Conservation (phyloP, 2,329 filamentous ascomycete genomes). For the Myotisia sp. region DNA sequence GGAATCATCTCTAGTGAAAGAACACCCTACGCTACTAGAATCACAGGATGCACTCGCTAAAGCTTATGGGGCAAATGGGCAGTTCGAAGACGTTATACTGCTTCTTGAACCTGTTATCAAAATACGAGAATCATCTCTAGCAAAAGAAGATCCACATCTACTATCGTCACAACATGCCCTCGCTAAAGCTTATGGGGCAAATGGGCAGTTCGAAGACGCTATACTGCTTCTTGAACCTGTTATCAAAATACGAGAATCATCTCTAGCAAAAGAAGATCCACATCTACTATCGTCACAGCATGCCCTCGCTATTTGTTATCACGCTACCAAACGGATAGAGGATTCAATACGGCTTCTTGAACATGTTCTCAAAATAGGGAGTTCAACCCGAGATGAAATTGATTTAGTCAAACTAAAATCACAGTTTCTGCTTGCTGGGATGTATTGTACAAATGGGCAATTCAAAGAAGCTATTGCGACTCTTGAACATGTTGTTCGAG, state of each 20-base stretch:
- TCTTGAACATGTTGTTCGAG: slow-evolving; percentile 1
- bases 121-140: not conserved
- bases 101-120: not conserved
- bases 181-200: not conserved
- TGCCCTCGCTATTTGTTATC: not conserved
- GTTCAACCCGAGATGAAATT: not conserved
- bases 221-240: not conserved
- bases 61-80: not conserved
- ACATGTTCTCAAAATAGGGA: not conserved
- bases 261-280: not conserved
- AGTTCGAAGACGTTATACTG: not conserved
- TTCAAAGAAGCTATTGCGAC: not conserved
- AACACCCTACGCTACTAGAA: not conserved
- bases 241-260: not conserved
- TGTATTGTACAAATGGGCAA: not conserved
- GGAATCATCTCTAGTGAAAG: not conserved
- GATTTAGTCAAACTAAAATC: not conserved
- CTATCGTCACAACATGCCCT: not conserved
- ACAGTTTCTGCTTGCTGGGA: not conserved
- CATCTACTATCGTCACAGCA: not conserved
- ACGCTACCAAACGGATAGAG: not conserved
- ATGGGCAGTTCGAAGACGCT: not conserved
- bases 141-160: not conserved
- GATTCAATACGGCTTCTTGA: not conserved
- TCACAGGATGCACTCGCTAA: slow-evolving; percentile 1